Evolutionary conservation across 345 rosid species (phyloP), one percentile per base, ranked within the genome.

Genomic region (Combretum micranthum): DNA sequence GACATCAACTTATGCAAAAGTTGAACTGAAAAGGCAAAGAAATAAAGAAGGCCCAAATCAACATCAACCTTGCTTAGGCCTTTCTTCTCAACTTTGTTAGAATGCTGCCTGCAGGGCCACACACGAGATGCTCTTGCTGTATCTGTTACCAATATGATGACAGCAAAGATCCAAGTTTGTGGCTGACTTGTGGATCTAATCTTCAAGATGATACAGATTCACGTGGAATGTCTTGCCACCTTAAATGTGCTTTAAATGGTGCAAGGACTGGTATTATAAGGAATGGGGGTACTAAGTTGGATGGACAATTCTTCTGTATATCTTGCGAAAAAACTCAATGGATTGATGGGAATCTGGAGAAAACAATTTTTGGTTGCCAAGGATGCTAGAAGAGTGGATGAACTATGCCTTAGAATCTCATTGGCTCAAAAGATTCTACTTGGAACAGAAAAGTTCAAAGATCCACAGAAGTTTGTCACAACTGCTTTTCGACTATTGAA

Each of bases 331-430:
- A 80, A 81, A 68, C 52, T 57, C 12, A 88, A 88, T 57, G 72
- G 67, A 55, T 56, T 83, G 43, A 77, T 88, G 84, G 76, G 88
- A 52, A 68, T 70, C 21, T 88, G 83, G 93, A 83, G 77, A 75
- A 85, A 86, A 65, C 96, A 85, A 22, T 42, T 85, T 69, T 43
- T 75, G 65, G 63, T 77, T 59, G 93, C 96, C 44, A 78, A 76
- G 67, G 96, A 81, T 72, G 82, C 96, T 7, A 83, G 96, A 76
- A 75, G 96, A 73, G 90, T 88, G 44, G 90, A 85, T 60, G 85
- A 69, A 21, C 78, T 88, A 55, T 88, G 96, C 62, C 79, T 75
- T 60, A 73, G 90, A 15, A 76, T 85, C 62, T 77, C 81, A 67
- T 47, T 85, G 66, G 76, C 75, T 63, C 76, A 72, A 32, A 80